phyloP scores from a whole-genome alignment of 192 early-diverging fungal genomes.

The Phlyctochytrium bullatum region DNA sequence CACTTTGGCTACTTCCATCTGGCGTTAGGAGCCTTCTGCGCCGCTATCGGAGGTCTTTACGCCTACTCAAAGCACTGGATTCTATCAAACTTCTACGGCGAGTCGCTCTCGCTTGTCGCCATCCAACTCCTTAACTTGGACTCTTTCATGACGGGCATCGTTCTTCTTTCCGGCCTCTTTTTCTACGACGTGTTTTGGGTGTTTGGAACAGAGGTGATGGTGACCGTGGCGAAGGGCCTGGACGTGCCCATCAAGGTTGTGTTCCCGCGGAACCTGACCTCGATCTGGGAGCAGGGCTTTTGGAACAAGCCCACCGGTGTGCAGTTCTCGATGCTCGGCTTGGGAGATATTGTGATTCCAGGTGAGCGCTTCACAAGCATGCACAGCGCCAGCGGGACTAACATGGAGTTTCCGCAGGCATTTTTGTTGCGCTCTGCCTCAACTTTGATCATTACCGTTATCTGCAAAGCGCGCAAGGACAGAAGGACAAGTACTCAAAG shows the following conservation, averaged over 20 bases:
- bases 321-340: conserved; percentile 86
- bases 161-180: conserved; percentile 86
- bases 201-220: conserved; percentile 98
- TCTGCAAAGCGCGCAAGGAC: conserved; percentile 53
- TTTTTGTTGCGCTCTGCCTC: conserved; percentile 89
- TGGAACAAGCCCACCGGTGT: conserved; percentile 42
- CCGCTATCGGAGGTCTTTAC: conserved; percentile 71
- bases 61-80: conserved; percentile 89
- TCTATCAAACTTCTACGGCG: conserved; percentile 81
- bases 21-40: conserved; percentile 50
- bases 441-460: conserved; percentile 82
- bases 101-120: conserved; percentile 82
- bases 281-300: conserved; percentile 29
- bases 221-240: conserved; percentile 92
- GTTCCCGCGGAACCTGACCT: conserved; percentile 73
- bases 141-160: conserved; percentile 96
- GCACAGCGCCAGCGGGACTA: neutral
- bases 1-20: conserved; percentile 63
- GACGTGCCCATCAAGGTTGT: conserved; percentile 97
- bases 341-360: conserved; percentile 97
- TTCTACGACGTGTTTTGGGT: conserved; percentile 99
- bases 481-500: conserved; percentile 50
- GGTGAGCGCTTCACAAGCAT: conserved; percentile 54
- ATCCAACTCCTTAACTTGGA: conserved; percentile 86
- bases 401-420: conserved; percentile 58